Percentiles rank a stretch among this genome's conserved stretches.
These are phyloP conservation scores for Phellopilus nigrolimitatus DNA, from an alignment of 1,284 basidiomycete species.

Conservation along the genomic window DNA sequence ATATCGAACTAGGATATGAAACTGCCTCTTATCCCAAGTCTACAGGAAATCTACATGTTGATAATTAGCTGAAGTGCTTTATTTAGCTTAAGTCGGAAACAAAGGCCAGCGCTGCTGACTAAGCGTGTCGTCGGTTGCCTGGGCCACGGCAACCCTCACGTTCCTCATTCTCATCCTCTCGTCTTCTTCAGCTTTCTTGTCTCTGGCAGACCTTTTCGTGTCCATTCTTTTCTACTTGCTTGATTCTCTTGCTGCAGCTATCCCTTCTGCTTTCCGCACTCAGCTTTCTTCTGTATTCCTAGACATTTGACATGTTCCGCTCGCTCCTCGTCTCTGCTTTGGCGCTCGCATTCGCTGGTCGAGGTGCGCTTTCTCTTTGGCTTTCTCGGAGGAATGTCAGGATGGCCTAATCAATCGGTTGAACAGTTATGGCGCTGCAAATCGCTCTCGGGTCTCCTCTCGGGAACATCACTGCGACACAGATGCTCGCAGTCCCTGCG, in stretches of 20 bases:
- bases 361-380: slow-evolving; percentile 37
- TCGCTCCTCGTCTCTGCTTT: slow-evolving; percentile 28
- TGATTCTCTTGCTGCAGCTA: neutral
- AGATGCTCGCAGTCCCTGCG: slow-evolving; percentile 44
- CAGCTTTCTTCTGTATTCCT: neutral
- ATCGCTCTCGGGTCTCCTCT: too few species aligned
- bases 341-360: slow-evolving; percentile 42
- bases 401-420: too few species aligned
- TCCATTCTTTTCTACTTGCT: neutral
- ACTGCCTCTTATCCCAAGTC: too few species aligned
- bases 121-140: neutral
- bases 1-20: too few species aligned
- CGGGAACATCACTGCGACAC: slow-evolving; percentile 37
- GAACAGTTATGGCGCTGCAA: neutral
- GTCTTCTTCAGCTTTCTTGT: slow-evolving; percentile 11
- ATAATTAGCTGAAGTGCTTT: too few species aligned
- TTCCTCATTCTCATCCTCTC: slow-evolving; percentile 3
- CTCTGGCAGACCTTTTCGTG: slow-evolving; percentile 19
- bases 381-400: too few species aligned
- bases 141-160: neutral
- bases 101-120: neutral
- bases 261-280: neutral
- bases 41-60: too few species aligned
- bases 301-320: slow-evolving; percentile 14
- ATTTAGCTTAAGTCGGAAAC: neutral